Conservation (phyloP, 2,329 filamentous ascomycete species). For the Dactylellina haptotyla region DNA sequence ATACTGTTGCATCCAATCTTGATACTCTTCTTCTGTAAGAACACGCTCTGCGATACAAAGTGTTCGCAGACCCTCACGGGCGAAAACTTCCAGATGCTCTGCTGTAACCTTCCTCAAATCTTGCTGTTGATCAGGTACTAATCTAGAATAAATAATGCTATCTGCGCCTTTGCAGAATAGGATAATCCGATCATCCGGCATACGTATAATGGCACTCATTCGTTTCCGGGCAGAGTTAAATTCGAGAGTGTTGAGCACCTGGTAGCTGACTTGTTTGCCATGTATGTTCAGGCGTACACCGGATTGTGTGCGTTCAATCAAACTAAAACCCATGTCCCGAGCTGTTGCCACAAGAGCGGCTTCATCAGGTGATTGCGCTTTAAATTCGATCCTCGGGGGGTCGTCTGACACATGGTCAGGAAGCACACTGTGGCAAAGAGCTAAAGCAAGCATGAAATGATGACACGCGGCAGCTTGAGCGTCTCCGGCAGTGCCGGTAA, state of each 20-base stretch:
- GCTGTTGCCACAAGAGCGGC: conserved; percentile 93
- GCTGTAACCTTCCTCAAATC: conserved; percentile 85
- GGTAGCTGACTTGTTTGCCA: conserved; percentile 85
- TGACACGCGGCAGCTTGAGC: conserved; percentile 82
- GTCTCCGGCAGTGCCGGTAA: conserved; percentile 78
- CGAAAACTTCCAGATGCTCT: conserved; percentile 96
- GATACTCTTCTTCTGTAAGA: conserved; percentile 83
- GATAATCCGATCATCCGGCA: conserved; percentile 89
- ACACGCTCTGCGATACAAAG: conserved; percentile 90
- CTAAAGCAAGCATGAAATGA: conserved; percentile 92
- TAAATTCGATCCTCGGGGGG: conserved; percentile 89
- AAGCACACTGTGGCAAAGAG: conserved; percentile 96
- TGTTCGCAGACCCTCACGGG: conserved; percentile 90
- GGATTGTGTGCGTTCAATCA: conserved; percentile 80
- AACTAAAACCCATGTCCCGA: conserved; percentile 92
- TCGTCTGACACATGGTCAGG: conserved; percentile 90
- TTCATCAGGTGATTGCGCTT: conserved; percentile 96
- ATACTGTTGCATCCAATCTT: conserved; percentile 84
- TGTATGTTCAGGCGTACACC: conserved; percentile 86
- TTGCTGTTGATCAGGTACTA: conserved; percentile 84
- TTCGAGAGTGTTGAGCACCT: conserved; percentile 91
- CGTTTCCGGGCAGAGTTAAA: conserved; percentile 97
- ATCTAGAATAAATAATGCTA: conserved; percentile 92
- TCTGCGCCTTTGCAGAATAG: conserved; percentile 98
- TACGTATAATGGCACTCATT: conserved; percentile 96